Evolutionary conservation across 2,329 filamentous ascomycete genomes (phyloP).

Genomic region (Xylariaceae sp.): DNA sequence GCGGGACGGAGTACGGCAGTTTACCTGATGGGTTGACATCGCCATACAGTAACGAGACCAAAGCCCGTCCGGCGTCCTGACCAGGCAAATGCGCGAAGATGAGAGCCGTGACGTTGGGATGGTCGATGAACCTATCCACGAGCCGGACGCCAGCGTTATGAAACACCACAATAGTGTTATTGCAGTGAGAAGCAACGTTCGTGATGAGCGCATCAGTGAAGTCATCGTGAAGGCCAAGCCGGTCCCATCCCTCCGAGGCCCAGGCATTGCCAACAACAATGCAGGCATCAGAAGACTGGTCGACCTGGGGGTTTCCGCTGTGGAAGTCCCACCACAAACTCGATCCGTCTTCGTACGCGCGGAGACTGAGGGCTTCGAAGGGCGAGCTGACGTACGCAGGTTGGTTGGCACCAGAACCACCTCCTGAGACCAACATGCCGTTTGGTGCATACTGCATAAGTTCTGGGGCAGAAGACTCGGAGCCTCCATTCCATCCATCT

Average conservation of each 20-base stretch:
- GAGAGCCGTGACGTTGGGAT: conserved; percentile 68
- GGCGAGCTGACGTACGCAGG: conserved; percentile 39
- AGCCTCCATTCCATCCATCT: conserved; percentile 29
- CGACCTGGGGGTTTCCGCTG: conserved; percentile 36
- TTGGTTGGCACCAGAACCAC: conserved; percentile 29
- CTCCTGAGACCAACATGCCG: conserved; percentile 37
- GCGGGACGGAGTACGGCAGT: conserved; percentile 48
- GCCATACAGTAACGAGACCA: conserved; percentile 71
- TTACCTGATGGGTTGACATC: conserved; percentile 42
- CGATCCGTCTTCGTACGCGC: conserved; percentile 41
- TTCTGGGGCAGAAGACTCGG: conserved; percentile 25
- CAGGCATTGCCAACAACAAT: conserved; percentile 53
- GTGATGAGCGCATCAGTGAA: conserved; percentile 45
- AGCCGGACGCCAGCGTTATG: conserved; percentile 57
- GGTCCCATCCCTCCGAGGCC: conserved; percentile 58
- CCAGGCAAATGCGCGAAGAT: conserved; percentile 45
- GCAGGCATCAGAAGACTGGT: conserved; percentile 50
- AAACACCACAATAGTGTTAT: conserved; percentile 58
- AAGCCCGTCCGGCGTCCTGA: conserved; percentile 64
- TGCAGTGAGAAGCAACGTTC: conserved; percentile 46
- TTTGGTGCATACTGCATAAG: conserved; percentile 39
- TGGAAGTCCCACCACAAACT: conserved; percentile 44
- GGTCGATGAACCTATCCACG: conserved; percentile 53
- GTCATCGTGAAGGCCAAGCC: conserved; percentile 54
- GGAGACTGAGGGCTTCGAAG: conserved; percentile 38